Conservation (phyloP, 768 basidiomycete genomes). For the Nidularia pulvinata region DNA sequence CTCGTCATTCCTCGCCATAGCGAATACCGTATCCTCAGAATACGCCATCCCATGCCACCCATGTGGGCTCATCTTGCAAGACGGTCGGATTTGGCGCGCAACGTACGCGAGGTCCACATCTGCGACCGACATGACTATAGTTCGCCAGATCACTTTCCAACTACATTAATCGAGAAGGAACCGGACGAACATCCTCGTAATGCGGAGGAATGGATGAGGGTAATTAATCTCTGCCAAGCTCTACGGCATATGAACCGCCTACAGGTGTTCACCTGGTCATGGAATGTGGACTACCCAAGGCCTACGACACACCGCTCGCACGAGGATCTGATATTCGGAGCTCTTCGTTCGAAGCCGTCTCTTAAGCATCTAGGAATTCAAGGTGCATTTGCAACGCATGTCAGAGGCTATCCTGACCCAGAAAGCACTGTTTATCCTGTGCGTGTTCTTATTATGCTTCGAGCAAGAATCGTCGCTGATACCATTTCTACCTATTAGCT, state of each 20-base stretch:
- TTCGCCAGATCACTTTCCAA: constrained; percentile 39
- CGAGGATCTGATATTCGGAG: constrained; percentile 36
- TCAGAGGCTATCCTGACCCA: constrained; percentile 19
- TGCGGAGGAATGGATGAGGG: constrained; percentile 23
- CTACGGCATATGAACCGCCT: constrained; percentile 40
- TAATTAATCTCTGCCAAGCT: constrained; percentile 36
- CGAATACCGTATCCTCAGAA: constrained; percentile 47
- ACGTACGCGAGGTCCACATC: constrained; percentile 45
- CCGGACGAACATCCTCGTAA: constrained; percentile 14
- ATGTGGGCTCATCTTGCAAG: constrained; percentile 51
- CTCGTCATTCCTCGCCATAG: constrained; percentile 46
- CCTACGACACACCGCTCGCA: constrained; percentile 29
- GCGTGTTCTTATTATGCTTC: constrained; percentile 3
- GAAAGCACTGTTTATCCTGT: constrained; percentile 36
- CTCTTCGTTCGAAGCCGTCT: constrained; percentile 19
- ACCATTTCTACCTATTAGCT: too few relatives aligned
- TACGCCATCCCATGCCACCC: constrained; percentile 32
- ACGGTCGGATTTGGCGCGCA: constrained; percentile 45
- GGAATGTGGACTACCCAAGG: constrained; percentile 10
- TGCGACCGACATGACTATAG: constrained; percentile 32
- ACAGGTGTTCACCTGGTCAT: constrained; percentile 42
- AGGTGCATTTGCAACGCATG: constrained; percentile 38
- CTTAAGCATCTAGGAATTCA: constrained; percentile 32
- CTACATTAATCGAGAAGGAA: constrained; percentile 26
- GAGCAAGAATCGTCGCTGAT: too few relatives aligned